Evolutionary conservation across 73 alveolate species (phyloP).

Genomic region (Paramecium caudatum): DNA sequence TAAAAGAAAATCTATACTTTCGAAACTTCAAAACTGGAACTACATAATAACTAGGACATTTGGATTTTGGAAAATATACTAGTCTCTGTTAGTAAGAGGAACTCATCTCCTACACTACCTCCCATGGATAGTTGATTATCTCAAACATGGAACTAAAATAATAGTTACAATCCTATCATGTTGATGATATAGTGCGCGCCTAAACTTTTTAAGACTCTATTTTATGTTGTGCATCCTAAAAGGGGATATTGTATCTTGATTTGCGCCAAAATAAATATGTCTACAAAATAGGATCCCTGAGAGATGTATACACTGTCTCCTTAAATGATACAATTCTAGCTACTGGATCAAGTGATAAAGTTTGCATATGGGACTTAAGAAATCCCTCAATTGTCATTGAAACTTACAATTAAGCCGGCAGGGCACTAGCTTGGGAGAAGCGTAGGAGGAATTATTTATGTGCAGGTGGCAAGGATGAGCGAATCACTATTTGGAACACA

Average conservation of each 20-base stretch:
- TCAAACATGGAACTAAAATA: background rate
- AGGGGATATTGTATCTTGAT: conserved; percentile 25
- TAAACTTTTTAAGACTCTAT: background rate
- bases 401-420: conserved; percentile 3
- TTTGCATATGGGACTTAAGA: background rate
- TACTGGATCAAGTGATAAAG: conserved; percentile 17
- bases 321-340: conserved; percentile 20
- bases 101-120: background rate
- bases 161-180: background rate
- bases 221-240: conserved; percentile 55
- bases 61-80: background rate
- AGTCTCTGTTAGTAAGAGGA: conserved; percentile 6
- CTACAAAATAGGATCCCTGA: background rate
- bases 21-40: conserved; percentile 52
- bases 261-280: conserved; percentile 21
- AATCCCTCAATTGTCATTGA: conserved; percentile 18
- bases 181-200: background rate
- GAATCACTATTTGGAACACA: conserved; percentile 19
- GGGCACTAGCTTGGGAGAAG: conserved; percentile 35
- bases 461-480: conserved; percentile 11
- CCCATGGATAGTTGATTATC: background rate
- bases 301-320: background rate
- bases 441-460: conserved; percentile 1
- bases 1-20: background rate
- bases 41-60: background rate